Base-by-base conservation (phyloP, 2,329 filamentous ascomycete species). In the Penicillium paneum region DNA sequence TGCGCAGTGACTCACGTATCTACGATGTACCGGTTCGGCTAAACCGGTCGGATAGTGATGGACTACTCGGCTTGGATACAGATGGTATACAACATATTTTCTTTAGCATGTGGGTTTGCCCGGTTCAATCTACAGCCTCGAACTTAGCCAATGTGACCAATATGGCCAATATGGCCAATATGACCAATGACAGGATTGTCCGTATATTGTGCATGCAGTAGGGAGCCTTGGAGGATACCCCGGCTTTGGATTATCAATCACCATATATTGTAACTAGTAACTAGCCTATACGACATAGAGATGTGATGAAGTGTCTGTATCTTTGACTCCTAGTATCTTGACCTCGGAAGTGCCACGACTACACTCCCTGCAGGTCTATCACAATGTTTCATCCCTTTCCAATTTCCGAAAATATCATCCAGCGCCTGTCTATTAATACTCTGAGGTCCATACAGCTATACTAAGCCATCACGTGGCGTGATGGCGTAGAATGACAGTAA, bases 1-100 rank as follows among this genome's bases (percentile, higher is more conserved):
- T 59, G 53, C 54, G 52, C 19, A 42, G 54, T 64, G 62, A 64
- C 36, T 64, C 62, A 64, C 57, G 49, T 59, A 52, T 54, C 57
- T 56, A 52, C 56, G 54, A 55, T 21, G 21, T 43, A 36, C 39
- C 49, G 17, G 39, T 41, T 49, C 42, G 42, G 35, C 36, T 32
- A 31, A 41, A 15, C 29, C 50, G 43, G 19, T 49, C 50, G 50
- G 43, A 48, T 21, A 41, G 35, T 35, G 35, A 52, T 39, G 24
- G 45, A 8, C 26, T 29, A 19, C 17, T 48, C 35, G 35, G 49
- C 49, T 40, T 40, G 15, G 28, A 24, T 15, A 28, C 17, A 38
- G 12, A 35, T 31, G n/a, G 28, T 12, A 43, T 26, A 19, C 12
- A n/a, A n/a, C n/a, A n/a, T n/a, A n/a, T n/a, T 19, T 29, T 34